Base-by-base conservation (phyloP, 176 grass and related monocot species). In the Musa schizocarpa region DNA sequence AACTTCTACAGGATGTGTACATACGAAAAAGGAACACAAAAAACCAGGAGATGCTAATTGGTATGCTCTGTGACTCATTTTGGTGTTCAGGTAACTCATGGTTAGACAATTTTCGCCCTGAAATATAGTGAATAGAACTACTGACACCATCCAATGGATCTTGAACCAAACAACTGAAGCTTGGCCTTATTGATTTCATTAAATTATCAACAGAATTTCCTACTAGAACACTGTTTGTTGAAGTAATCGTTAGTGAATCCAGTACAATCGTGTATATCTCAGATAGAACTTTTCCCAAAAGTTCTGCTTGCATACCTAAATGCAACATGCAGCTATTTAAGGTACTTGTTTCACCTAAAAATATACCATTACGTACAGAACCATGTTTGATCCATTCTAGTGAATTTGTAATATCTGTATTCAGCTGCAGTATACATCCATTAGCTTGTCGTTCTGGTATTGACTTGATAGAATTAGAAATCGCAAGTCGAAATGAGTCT, bases 361-460 rank as follows among this genome's bases (percentile, higher is more conserved):
- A 57, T 63, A 79, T 72, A 83, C 79, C 65, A n/a, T 43, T 79
- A 81, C 80, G 62, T 62, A 75, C 23, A 66, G 52, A 69, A 11
- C 66, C 54, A 81, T 52, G 61, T 72, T 62, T 67, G 51, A 87
- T 93, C 95, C 90, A 99, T 80, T 89, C 88, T 69, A 93, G 74
- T 70, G 90, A 87, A 72, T 88, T 72, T 73, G 63, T 57, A 75
- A 94, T 69, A 74, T 99, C 95, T 29, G 63, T 56, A 76, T 84
- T 89, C 52, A 99, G 83, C 58, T 94, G 86, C 61, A 94, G 88
- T 71, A 99, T 81, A 49, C 86, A 99, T 23, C 77, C 79, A 83
- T 88, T 88, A 54, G 90, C 84, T 74, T 98, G 90, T 12, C 90
- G 80, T 85, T 94, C 88, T 63, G 88, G 95, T 88, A 94, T 98